These are phyloP conservation scores for Rhizopogon sp. DNA, from an alignment of 768 basidiomycete species.

Conservation along the genomic window DNA sequence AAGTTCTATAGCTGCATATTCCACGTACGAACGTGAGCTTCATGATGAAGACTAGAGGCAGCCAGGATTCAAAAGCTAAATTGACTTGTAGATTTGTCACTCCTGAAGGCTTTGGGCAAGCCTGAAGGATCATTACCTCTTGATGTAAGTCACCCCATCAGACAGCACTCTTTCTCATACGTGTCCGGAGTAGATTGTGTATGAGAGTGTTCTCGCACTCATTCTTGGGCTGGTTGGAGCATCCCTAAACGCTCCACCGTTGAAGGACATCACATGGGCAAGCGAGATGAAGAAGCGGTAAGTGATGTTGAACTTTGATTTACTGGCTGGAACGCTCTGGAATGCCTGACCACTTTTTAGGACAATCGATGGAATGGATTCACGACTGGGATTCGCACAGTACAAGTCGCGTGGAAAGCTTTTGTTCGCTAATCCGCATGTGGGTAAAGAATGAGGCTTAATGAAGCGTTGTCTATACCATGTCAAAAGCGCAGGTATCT, in stretches of 20 bases:
- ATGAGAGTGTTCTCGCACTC: constrained; percentile 62
- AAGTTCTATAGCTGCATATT: constrained; percentile 62
- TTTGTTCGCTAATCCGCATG: constrained; percentile 19
- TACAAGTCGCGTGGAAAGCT: constrained; percentile 52
- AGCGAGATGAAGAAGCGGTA: constrained; percentile 85
- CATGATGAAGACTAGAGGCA: background rate
- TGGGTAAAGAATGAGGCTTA: constrained; percentile 2
- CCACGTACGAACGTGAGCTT: constrained; percentile 71
- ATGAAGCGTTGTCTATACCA: background rate
- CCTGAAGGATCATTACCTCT: constrained; percentile 63
- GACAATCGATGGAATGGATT: constrained; percentile 73
- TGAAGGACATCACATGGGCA: constrained; percentile 85
- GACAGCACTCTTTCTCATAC: background rate
- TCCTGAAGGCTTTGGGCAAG: constrained; percentile 67
- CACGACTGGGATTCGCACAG: constrained; percentile 56
- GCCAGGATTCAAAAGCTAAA: constrained; percentile 1
- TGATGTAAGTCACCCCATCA: constrained; percentile 39
- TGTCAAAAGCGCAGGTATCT: background rate
- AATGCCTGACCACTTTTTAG: constrained; percentile 28
- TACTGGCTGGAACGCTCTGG: background rate
- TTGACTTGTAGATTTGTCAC: constrained; percentile 56
- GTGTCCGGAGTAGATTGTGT: constrained; percentile 44
- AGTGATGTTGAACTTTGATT: constrained; percentile 16
- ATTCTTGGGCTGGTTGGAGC: constrained; percentile 70
- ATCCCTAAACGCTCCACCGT: constrained; percentile 56